Evolutionary conservation across 2,329 filamentous ascomycete species (phyloP), one percentile per base, ranked within the genome.

Genomic region (Nigrospora osmanthi): DNA sequence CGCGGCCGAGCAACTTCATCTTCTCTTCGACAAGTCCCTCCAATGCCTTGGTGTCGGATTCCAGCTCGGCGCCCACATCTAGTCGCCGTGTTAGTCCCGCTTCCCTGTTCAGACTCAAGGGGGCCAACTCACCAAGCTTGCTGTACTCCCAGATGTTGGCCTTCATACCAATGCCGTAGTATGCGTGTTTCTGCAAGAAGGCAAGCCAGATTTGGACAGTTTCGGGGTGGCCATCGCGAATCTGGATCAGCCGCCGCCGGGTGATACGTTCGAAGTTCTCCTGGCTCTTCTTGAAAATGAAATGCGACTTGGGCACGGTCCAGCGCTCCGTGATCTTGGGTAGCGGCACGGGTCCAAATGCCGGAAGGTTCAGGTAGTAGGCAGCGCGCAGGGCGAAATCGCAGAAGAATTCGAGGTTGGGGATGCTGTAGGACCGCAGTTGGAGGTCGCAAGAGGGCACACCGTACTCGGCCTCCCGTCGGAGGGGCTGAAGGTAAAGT

Each of bases 101-200:
- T 12, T 15, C 14, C n/a, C 6, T 11, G 11, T 10, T 42, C 6
- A 32, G 7, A 42, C 6, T 49, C 10, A 16, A 15, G 19, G 16
- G 4, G 7, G 5, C 31, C 11, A 42, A 62, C 67, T 50, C 75
- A 85, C 85, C 83, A 47, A 90, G 62, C 46, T 78, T 76, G 58
- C 85, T 81, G 65, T 88, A 90, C 61, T 95, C 88, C 82, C 87
- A 98, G 41, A 97, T 78, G 63, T 98, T 96, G 43, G 93, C 93
- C 76, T 98, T 98, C 89, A 98, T 94, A 57, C 93, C 93, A 35
- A 97, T 84, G n/a, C 93, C 93, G 54, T 94, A 87, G 63, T 93
- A 95, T 36, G 89, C 87, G 61, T 96, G 85, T 68, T 95, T 95
- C 59, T 87, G 80, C 60, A 98, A 65, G 61, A 95, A 97, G 0